A percentile compares a stretch with the other conserved stretches of the same genome.
phyloP scores from a whole-genome alignment of 805 yeast genomes.

The Suhomyces prunicola region DNA sequence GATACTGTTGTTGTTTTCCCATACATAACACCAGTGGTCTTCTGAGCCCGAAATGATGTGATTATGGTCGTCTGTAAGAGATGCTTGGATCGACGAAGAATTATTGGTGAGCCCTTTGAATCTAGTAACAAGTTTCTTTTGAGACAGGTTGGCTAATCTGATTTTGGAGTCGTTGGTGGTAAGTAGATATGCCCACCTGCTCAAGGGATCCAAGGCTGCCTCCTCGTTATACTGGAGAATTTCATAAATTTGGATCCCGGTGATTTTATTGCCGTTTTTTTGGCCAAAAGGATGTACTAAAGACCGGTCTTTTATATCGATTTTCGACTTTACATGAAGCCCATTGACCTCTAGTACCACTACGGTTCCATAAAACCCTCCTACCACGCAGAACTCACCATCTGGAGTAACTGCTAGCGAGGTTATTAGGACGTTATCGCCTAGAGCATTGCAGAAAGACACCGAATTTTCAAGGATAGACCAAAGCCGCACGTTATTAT shows the following conservation, averaged over 20 bases:
- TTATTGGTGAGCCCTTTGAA: conserved; percentile 73
- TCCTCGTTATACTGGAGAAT: conserved; percentile 3
- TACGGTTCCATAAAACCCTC: conserved; percentile 76
- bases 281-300: conserved; percentile 22
- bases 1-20: conserved; percentile 54
- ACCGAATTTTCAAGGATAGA: conserved; percentile 72
- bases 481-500: conserved; percentile 76
- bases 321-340: conserved; percentile 39
- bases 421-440: conserved; percentile 66
- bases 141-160: conserved; percentile 57
- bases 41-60: conserved; percentile 79
- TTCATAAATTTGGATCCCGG: conserved; percentile 63
- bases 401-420: conserved; percentile 71
- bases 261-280: conserved; percentile 50
- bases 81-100: conserved; percentile 69
- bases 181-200: conserved; percentile 43
- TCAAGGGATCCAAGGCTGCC: conserved; percentile 9
- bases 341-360: conserved; percentile 62
- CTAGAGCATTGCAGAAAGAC: conserved; percentile 47
- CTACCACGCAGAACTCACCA: conserved; percentile 59
- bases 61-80: conserved; percentile 51
- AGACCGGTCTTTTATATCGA: conserved; percentile 30
- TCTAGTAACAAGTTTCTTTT: conserved; percentile 56
- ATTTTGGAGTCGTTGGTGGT: conserved; percentile 83
- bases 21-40: conserved; percentile 81